Percentiles rank a stretch among this genome's conserved stretches.
These are phyloP conservation scores for Phlebopus sp. DNA, from an alignment of 1,284 basidiomycete species.

Conservation along the genomic window DNA sequence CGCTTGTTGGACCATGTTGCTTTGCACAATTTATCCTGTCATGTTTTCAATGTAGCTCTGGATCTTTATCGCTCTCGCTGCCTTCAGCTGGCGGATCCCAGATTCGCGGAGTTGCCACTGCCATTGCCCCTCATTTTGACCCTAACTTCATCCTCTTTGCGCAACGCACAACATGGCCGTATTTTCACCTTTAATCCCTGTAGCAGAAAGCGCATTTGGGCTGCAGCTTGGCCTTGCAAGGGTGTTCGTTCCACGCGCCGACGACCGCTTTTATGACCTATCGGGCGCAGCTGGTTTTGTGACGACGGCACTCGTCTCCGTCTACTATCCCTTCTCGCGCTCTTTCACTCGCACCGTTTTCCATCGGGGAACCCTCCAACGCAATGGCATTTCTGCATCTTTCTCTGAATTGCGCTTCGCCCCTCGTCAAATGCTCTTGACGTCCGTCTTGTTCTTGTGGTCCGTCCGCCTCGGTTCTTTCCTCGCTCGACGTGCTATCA, in stretches of 20 bases:
- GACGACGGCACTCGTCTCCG: constrained; percentile 57
- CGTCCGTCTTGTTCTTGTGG: constrained; percentile 58
- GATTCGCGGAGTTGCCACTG: no score
- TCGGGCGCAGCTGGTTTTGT: constrained; percentile 68
- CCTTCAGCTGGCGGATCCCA: no score
- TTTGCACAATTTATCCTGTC: no score
- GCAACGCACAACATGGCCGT: background rate
- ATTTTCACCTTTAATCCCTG: background rate
- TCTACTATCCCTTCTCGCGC: constrained; percentile 50
- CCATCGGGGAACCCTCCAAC: constrained; percentile 34
- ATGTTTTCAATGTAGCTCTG: no score
- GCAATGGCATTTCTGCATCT: constrained; percentile 38
- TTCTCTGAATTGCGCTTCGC: constrained; percentile 40
- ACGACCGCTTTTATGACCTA: constrained; percentile 58
- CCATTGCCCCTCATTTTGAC: no score
- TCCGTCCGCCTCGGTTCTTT: constrained; percentile 61
- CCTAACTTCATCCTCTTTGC: no score
- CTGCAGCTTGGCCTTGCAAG: constrained; percentile 42
- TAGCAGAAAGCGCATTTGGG: constrained; percentile 1
- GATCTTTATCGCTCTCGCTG: no score
- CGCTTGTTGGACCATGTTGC: no score
- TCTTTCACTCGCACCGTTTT: constrained; percentile 43
- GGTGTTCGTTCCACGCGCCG: constrained; percentile 55
- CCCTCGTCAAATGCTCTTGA: constrained; percentile 59
- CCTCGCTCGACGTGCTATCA: constrained; percentile 47